Conservation (phyloP, 75 land plant species). For the Isoetes taiwanensis region DNA sequence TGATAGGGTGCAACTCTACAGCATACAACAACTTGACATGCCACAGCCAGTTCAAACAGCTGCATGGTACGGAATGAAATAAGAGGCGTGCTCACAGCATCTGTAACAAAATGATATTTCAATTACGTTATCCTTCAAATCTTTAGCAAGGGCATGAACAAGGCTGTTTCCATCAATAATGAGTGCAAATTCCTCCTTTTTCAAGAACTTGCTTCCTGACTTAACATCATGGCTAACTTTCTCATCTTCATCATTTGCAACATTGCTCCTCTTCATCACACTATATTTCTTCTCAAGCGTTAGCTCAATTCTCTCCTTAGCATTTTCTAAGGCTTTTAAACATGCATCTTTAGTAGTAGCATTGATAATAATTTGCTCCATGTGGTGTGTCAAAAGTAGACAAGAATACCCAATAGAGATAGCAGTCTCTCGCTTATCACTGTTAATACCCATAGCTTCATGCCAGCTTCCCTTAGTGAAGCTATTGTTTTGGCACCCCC, state of each 20-base stretch:
- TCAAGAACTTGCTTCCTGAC: neutral
- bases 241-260: conserved; percentile 2
- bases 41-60: conserved; percentile 75
- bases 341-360: conserved; percentile 50
- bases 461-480: conserved; percentile 65
- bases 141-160: conserved; percentile 72
- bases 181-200: conserved; percentile 39
- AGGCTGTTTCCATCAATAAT: conserved; percentile 87
- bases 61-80: conserved; percentile 15
- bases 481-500: conserved; percentile 91
- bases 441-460: conserved; percentile 82
- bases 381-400: conserved; percentile 46
- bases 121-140: conserved; percentile 53
- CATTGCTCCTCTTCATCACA: neutral
- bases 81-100: neutral
- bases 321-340: conserved; percentile 30
- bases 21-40: conserved; percentile 73
- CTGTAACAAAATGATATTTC: neutral
- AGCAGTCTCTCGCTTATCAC: conserved; percentile 90
- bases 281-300: conserved; percentile 7
- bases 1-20: conserved; percentile 90
- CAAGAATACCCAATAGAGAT: conserved; percentile 78
- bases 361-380: conserved; percentile 69
- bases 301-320: conserved; percentile 38
- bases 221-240: neutral